These are phyloP conservation scores for Aspergillus nomiae DNA, from an alignment of 2,329 filamentous ascomycete genomes.

Conservation along the genomic window DNA sequence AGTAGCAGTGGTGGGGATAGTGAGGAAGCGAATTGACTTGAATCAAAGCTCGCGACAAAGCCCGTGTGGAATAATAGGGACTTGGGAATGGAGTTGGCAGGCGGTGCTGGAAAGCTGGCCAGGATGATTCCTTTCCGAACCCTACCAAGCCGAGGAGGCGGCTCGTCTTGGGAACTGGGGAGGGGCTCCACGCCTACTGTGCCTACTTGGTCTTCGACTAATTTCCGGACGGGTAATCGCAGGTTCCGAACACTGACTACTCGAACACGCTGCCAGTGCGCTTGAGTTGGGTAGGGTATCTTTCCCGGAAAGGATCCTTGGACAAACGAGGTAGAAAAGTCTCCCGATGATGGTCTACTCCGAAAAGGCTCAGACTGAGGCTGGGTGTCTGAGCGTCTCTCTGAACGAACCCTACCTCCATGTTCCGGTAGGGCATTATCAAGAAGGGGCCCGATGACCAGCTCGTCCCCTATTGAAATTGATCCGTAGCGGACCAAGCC, in stretches of 20 bases:
- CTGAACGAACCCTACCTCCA: conserved; percentile 37
- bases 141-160: conserved; percentile 36
- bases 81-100: conserved; percentile 36
- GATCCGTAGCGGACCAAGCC: conserved; percentile 80
- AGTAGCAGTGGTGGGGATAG: conserved; percentile 58
- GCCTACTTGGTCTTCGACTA: conserved; percentile 81
- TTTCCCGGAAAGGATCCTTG: conserved; percentile 35
- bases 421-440: conserved; percentile 53
- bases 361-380: conserved; percentile 26
- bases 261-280: conserved; percentile 79
- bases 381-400: conserved; percentile 21
- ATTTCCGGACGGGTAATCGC: conserved; percentile 74
- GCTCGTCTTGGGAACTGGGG: conserved; percentile 21
- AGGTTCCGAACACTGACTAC: conserved; percentile 88
- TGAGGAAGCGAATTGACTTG: conserved; percentile 52
- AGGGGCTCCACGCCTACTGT: conserved; percentile 72
- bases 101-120: conserved; percentile 61
- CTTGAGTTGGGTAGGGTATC: conserved; percentile 56
- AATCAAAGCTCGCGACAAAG: conserved; percentile 70
- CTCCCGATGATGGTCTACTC: conserved; percentile 36
- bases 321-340: conserved; percentile 36
- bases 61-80: conserved; percentile 58
- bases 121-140: conserved; percentile 82
- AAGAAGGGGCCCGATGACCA: conserved; percentile 76
- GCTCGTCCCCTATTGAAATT: conserved; percentile 73